phyloP scores from a whole-genome alignment of 805 yeast genomes.

The Hanseniaspora singularis region DNA sequence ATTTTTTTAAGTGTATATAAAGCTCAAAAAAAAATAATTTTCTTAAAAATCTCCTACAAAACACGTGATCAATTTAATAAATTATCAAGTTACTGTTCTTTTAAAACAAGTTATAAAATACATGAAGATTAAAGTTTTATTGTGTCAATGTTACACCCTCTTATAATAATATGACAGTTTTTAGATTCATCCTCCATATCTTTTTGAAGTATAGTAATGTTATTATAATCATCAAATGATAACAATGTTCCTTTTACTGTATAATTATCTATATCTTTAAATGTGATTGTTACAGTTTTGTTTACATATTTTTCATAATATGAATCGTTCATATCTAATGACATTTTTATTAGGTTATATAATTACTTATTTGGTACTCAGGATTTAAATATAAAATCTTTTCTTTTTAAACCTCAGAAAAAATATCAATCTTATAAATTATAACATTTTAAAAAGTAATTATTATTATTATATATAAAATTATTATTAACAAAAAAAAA shows the following conservation, averaged over 20 bases:
- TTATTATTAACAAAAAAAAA: no score
- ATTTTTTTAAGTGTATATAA: no score
- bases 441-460: no score
- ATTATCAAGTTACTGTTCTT: not conserved
- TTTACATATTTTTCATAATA: not conserved
- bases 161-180: slow-evolving; percentile 1
- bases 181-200: not conserved
- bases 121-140: not conserved
- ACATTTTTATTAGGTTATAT: not conserved
- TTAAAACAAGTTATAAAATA: not conserved
- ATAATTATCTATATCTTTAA: slow-evolving; percentile 2
- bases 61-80: no score
- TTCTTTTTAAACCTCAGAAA: no score
- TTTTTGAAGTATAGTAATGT: not conserved
- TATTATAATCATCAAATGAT: slow-evolving; percentile 9
- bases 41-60: no score
- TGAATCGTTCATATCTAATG: not conserved
- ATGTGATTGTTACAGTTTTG: slow-evolving; percentile 3
- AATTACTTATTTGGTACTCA: no score
- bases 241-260: not conserved
- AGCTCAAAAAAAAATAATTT: no score
- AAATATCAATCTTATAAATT: no score
- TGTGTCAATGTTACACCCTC: slow-evolving; percentile 13
- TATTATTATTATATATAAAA: no score
- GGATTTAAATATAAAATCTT: no score